Percentiles rank a stretch among this genome's conserved stretches.
phyloP scores from a whole-genome alignment of 2,329 filamentous ascomycete species.

The Lizonia empirigonia region DNA sequence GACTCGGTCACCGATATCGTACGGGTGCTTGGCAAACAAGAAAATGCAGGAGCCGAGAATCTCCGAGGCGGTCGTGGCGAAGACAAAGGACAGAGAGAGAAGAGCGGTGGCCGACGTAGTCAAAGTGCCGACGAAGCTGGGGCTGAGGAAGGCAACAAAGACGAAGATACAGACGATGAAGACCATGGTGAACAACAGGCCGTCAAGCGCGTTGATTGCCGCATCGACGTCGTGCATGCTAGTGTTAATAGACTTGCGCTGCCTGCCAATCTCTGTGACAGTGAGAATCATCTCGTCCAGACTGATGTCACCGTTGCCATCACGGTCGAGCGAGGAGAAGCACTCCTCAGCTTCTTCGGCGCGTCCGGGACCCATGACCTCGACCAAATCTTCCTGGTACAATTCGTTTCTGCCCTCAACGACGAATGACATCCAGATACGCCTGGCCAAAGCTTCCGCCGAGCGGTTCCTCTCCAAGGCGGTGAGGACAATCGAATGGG shows the following conservation, averaged over 20 bases:
- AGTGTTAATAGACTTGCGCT: conserved; percentile 84
- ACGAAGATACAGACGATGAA: conserved; percentile 81
- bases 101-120: conserved; percentile 90
- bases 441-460: conserved; percentile 88
- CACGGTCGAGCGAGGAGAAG: conserved; percentile 79
- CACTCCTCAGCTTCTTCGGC: conserved; percentile 82
- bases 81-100: conserved; percentile 95
- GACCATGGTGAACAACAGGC: conserved; percentile 80
- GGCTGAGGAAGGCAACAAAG: conserved; percentile 89
- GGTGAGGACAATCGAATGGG: conserved; percentile 86
- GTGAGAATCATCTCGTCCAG: conserved; percentile 94
- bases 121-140: conserved; percentile 81
- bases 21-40: conserved; percentile 97
- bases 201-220: conserved; percentile 88
- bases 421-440: conserved; percentile 98
- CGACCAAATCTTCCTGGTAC: conserved; percentile 78
- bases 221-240: conserved; percentile 98
- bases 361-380: conserved; percentile 80
- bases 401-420: conserved; percentile 84
- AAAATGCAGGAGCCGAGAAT: conserved; percentile 99
- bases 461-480: conserved; percentile 83
- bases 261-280: conserved; percentile 80
- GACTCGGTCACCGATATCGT: conserved; percentile 92
- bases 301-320: conserved; percentile 91
- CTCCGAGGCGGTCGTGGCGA: conserved; percentile 89